Percentiles rank a stretch among this genome's conserved stretches.
Evolutionary conservation across 2,329 filamentous ascomycete species (phyloP).

Genomic region (Meredithiella fracta): DNA sequence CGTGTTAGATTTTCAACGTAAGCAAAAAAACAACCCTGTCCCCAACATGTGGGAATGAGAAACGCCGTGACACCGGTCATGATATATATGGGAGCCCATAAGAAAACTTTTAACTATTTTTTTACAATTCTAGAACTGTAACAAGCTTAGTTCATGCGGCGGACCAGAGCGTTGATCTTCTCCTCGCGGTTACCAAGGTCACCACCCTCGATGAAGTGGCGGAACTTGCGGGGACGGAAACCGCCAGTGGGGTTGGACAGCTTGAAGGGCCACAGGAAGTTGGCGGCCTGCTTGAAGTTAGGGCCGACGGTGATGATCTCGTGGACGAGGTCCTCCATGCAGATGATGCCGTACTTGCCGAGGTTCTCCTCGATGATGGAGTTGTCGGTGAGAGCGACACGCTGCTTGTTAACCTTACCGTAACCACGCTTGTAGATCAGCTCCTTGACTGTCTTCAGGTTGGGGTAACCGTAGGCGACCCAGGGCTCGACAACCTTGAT

Average conservation of each 20-base stretch:
- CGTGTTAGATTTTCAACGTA: slow-evolving; percentile 8
- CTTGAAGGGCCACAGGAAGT: slow-evolving; percentile 99
- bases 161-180: slow-evolving; percentile 88
- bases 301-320: slow-evolving; percentile 97
- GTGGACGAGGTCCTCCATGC: slow-evolving; percentile 97
- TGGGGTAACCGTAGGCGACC: slow-evolving; percentile 98
- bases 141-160: slow-evolving; percentile 82
- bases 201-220: slow-evolving; percentile 97
- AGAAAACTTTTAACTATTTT: slow-evolving; percentile 20
- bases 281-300: slow-evolving; percentile 98
- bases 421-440: slow-evolving; percentile 99
- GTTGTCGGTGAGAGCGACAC: slow-evolving; percentile 92
- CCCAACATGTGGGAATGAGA: slow-evolving; percentile 11
- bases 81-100: slow-evolving; percentile 12
- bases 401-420: slow-evolving; percentile 98
- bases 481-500: slow-evolving; percentile 97
- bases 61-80: slow-evolving; percentile 21
- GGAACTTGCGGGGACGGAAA: slow-evolving; percentile 95
- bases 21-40: slow-evolving; percentile 14
- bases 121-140: slow-evolving; percentile 9
- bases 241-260: slow-evolving; percentile 95
- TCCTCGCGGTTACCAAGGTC: slow-evolving; percentile 98
- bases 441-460: slow-evolving; percentile 97
- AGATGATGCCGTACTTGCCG: slow-evolving; percentile 97
- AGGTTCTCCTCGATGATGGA: slow-evolving; percentile 91